Percentiles rank a stretch among this genome's conserved stretches.
These are phyloP conservation scores for Suillus occidentalis DNA, from an alignment of 768 basidiomycete genomes.

Conservation along the genomic window DNA sequence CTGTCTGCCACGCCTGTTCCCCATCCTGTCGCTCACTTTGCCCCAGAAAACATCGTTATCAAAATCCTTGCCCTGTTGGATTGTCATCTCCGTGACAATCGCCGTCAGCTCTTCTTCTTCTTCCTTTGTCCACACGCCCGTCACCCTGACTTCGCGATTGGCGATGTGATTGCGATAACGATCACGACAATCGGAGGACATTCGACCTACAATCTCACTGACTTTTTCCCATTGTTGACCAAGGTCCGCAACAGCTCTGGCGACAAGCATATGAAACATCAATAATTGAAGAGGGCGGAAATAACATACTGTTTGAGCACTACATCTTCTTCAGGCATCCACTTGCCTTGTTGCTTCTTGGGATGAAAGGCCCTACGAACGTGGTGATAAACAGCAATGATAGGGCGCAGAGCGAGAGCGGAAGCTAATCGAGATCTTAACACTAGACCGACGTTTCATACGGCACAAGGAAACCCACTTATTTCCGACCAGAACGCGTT, in stretches of 20 bases:
- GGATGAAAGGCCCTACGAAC: constrained; percentile 72
- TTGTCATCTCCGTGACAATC: constrained; percentile 76
- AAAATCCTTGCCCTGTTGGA: constrained; percentile 66
- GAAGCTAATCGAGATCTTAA: constrained; percentile 44
- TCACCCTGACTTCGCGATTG: constrained; percentile 59
- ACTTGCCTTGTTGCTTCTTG: constrained; percentile 65
- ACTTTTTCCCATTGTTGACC: constrained; percentile 86
- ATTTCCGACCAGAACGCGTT: constrained; percentile 79
- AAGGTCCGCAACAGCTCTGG: constrained; percentile 64
- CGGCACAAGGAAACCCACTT: constrained; percentile 45
- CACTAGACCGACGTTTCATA: not conserved
- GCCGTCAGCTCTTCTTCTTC: constrained; percentile 74
- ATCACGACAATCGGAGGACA: constrained; percentile 81
- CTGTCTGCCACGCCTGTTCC: constrained; percentile 69
- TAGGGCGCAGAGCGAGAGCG: constrained; percentile 72
- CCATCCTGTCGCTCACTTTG: constrained; percentile 75
- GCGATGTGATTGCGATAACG: constrained; percentile 82
- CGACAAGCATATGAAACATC: constrained; percentile 9
- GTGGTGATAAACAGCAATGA: constrained; percentile 84
- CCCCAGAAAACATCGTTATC: constrained; percentile 87
- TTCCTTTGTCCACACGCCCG: constrained; percentile 75
- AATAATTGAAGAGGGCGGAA: constrained; percentile 2
- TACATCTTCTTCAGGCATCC: constrained; percentile 67
- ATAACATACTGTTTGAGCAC: constrained; percentile 56
- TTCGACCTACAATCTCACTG: constrained; percentile 66